phyloP scores from a whole-genome alignment of 202 grass and related monocot genomes.

The Cymbopogon flexuosus region DNA sequence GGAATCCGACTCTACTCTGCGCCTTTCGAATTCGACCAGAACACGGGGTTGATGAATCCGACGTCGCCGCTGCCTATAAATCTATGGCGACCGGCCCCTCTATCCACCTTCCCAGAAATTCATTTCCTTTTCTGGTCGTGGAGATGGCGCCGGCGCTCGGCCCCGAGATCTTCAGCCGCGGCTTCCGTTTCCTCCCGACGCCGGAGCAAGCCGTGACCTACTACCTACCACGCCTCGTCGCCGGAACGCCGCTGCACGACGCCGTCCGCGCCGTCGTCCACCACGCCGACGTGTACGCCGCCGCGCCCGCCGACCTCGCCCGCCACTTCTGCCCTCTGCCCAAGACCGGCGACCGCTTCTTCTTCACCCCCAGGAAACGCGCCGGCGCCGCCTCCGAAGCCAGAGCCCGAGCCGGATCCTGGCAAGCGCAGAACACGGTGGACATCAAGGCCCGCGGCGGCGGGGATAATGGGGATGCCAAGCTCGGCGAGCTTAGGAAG shows the following conservation, averaged over 20 bases:
- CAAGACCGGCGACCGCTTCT: background rate
- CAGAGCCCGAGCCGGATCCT: background rate
- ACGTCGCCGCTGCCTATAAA: too few relatives aligned
- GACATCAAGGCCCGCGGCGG: background rate
- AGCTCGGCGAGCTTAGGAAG: background rate
- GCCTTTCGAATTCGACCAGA: too few relatives aligned
- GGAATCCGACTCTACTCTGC: too few relatives aligned
- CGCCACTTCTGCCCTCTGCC: background rate
- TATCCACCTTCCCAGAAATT: too few relatives aligned
- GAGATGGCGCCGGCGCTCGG: background rate
- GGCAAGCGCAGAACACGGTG: background rate
- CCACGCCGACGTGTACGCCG: background rate
- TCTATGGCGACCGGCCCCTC: too few relatives aligned
- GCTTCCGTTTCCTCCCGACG: conserved; percentile 1
- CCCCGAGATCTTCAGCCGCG: background rate
- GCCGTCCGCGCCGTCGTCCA: background rate
- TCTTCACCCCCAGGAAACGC: background rate
- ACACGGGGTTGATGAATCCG: too few relatives aligned
- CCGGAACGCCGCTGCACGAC: background rate
- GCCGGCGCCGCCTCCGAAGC: too few relatives aligned
- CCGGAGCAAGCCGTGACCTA: background rate
- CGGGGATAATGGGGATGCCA: background rate
- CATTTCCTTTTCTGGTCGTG: background rate
- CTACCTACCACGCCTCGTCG: conserved; percentile 2
- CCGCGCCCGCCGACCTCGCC: background rate